Evolutionary conservation across 1,284 basidiomycete species (phyloP), one percentile per base, ranked within the genome.

Genomic region (Puccinia polysora): DNA sequence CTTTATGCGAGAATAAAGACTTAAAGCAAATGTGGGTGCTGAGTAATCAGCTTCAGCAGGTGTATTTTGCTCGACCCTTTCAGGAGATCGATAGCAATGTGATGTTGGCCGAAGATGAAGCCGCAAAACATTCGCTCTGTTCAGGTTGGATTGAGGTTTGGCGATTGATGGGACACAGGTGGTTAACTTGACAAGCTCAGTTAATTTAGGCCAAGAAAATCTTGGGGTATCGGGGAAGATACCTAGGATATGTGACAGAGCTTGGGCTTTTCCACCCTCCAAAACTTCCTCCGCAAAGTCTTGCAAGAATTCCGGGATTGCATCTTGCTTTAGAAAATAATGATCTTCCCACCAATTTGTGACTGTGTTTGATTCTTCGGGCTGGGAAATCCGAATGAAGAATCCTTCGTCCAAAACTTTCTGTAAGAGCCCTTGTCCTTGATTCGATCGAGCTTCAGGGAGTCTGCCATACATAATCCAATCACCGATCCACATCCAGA

Each of bases 391-490:
- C 38, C 30, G 4, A 43, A 69, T 69, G 36, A 70, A 70, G 28
- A 60, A 70, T 18, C 60, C 67, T 34, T 47, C 58, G 25, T 45
- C 34, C 14, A 36, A 15, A 38, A 43, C 36, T 28, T n/a, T 2
- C 12, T 62, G 18, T 20, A 15, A 4, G 28, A 3, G 15, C 34
- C 53, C 8, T 25, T 10, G 36, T 3, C 36, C 64, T 55, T 43
- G 4, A 38, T 6, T 40, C 0, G 0, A 14, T 7, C 14, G 18
- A 8, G 14, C 45, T 47, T 49, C 55, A 59, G 67, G 67, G 14
- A 70, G 67, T 30, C 56, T 47, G 5, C 67, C 67, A 47, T 70
- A 47, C 6, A 60, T 0, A 10, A 70, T 70, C 67, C 67, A 70
- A 28, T 59, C 45, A 4, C 67, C 67, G 2, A 70, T 36, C 56